Evolutionary conservation across 176 grass and related monocot genomes (phyloP).

Genomic region (Oryza officinalis): DNA sequence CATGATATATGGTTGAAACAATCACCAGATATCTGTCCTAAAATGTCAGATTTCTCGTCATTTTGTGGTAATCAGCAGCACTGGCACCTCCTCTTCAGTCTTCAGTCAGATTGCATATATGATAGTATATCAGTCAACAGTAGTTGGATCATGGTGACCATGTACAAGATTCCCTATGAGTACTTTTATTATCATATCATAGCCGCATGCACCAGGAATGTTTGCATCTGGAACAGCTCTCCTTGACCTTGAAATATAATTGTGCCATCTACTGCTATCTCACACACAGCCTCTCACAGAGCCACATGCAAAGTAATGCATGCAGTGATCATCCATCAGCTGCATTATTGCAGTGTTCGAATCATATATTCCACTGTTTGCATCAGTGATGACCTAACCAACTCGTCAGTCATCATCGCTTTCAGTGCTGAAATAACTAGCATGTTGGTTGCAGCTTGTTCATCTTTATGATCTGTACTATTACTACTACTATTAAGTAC

Average conservation of each 20-base stretch:
- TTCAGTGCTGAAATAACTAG: background rate
- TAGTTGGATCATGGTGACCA: conserved; percentile 25
- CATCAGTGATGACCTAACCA: conserved; percentile 8
- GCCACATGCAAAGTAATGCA: background rate
- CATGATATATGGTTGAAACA: background rate
- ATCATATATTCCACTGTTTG: conserved; percentile 35
- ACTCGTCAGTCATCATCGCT: background rate
- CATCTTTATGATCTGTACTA: background rate
- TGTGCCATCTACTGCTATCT: background rate
- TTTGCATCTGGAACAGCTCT: conserved; percentile 11
- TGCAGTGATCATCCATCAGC: background rate
- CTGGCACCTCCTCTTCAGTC: background rate
- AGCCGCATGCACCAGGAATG: background rate
- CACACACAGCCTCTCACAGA: background rate
- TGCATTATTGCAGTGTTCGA: conserved; percentile 31
- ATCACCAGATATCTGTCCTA: background rate
- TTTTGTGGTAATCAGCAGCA: background rate
- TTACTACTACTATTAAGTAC: background rate
- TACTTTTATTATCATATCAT: background rate
- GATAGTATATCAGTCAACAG: background rate
- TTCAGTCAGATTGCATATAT: background rate
- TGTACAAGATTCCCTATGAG: conserved; percentile 31
- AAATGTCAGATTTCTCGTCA: background rate
- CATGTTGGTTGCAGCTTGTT: conserved; percentile 19
- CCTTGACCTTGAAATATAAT: background rate